phyloP scores from a whole-genome alignment of 108 stramenopile genomes.

The Skeletonema marinoi region DNA sequence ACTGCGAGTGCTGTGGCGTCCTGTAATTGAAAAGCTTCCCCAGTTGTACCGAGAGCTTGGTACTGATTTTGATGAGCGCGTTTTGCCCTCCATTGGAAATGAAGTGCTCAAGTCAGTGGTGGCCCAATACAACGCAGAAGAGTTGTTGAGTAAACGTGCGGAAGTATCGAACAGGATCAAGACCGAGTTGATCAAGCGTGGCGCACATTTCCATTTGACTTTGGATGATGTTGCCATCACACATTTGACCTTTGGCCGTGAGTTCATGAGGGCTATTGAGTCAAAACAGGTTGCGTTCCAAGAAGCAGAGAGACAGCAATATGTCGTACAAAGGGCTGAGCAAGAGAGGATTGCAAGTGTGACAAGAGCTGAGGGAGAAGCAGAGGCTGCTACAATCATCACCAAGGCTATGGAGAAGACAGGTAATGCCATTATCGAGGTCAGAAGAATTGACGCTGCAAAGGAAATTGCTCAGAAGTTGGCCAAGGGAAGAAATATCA shows the following conservation, averaged over 20 bases:
- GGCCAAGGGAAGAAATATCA: slow-evolving; percentile 91
- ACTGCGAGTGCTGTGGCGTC: slow-evolving; percentile 96
- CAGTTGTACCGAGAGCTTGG: slow-evolving; percentile 94
- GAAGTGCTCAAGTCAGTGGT: slow-evolving; percentile 99
- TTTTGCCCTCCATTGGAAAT: slow-evolving; percentile 98
- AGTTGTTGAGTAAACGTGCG: slow-evolving; percentile 97
- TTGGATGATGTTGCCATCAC: slow-evolving; percentile 99
- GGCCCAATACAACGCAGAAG: slow-evolving; percentile 99
- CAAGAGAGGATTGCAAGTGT: slow-evolving; percentile 98
- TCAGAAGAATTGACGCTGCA: slow-evolving; percentile 99
- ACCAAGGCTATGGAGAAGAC: slow-evolving; percentile 96
- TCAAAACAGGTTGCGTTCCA: slow-evolving; percentile 99
- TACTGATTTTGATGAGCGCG: slow-evolving; percentile 97
- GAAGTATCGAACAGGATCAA: slow-evolving; percentile 93
- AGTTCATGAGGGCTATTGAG: slow-evolving; percentile 99
- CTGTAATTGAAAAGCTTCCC: slow-evolving; percentile 92
- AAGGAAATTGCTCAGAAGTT: slow-evolving; percentile 98
- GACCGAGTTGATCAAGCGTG: slow-evolving; percentile 93
- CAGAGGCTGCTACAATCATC: slow-evolving; percentile 96
- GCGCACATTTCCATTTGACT: slow-evolving; percentile 92
- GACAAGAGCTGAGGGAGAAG: slow-evolving; percentile 99
- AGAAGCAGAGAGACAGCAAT: slow-evolving; percentile 99
- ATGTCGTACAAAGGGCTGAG: slow-evolving; percentile 94
- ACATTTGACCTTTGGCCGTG: slow-evolving; percentile 97
- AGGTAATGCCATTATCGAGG: slow-evolving; percentile 97